Percentiles rank a stretch among this genome's conserved stretches.
Conservation (phyloP, 2,329 filamentous ascomycete species). For the Trichoderma pleuroti region DNA sequence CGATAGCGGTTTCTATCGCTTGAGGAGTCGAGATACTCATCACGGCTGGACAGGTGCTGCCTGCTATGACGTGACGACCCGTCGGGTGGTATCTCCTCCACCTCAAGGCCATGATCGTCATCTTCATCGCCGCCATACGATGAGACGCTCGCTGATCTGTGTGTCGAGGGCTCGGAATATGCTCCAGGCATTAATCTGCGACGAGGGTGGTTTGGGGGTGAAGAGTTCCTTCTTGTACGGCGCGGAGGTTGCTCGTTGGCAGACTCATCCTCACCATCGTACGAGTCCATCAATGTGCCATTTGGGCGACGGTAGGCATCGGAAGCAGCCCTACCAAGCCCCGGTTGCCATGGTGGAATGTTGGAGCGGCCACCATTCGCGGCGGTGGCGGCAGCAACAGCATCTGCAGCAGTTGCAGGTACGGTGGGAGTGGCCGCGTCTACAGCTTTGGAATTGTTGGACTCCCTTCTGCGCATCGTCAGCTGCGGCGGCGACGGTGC, state of each 20-base stretch:
- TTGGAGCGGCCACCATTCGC: slow-evolving; percentile 22
- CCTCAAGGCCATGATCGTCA: slow-evolving; percentile 29
- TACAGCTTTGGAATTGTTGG: slow-evolving; percentile 27
- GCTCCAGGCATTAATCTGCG: slow-evolving; percentile 17
- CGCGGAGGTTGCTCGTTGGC: slow-evolving; percentile 9
- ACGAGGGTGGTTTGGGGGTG: slow-evolving; percentile 13
- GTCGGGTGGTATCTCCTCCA: slow-evolving; percentile 28
- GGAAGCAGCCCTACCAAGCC: slow-evolving; percentile 29
- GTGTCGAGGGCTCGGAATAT: slow-evolving; percentile 19
- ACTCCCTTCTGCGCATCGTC: slow-evolving; percentile 29
- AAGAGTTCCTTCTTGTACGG: slow-evolving; percentile 19
- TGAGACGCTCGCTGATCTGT: slow-evolving; percentile 14
- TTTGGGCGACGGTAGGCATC: slow-evolving; percentile 32
- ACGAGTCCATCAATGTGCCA: slow-evolving; percentile 24
- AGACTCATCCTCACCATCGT: slow-evolving; percentile 19
- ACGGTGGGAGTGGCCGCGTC: slow-evolving; percentile 24
- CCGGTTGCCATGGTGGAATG: slow-evolving; percentile 30
- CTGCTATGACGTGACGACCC: slow-evolving; percentile 20
- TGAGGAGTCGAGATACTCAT: slow-evolving; percentile 29
- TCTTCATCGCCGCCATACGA: slow-evolving; percentile 19
- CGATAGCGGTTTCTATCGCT: slow-evolving; percentile 24
- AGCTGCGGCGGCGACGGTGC: slow-evolving; percentile 10
- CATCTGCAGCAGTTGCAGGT: not conserved
- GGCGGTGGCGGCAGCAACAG: not conserved
- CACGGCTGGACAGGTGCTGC: slow-evolving; percentile 26